Evolutionary conservation across 371 early-diverging fungal genomes (phyloP).

Genomic region (Rhizopus arrhizus): DNA sequence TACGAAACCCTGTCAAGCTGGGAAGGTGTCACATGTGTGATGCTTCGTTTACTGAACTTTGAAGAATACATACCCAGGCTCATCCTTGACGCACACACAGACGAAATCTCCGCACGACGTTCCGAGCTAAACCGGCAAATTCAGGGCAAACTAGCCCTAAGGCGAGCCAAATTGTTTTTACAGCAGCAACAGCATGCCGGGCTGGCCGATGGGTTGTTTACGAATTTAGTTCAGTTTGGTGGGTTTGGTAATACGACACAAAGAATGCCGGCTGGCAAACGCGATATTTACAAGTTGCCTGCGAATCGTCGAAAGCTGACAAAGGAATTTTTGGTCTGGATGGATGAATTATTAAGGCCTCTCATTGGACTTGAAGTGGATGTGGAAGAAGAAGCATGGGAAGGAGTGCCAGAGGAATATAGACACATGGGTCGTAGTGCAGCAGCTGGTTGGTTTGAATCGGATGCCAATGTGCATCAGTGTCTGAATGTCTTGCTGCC

Average conservation of each 20-base stretch:
- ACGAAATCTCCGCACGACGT: constrained; percentile 22
- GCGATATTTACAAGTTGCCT: constrained; percentile 34
- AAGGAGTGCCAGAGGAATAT: constrained; percentile 28
- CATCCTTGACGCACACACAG: constrained; percentile 40
- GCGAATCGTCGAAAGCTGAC: constrained; percentile 44
- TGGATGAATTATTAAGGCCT: constrained; percentile 47
- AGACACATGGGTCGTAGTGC: not conserved
- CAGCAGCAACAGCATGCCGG: constrained; percentile 27
- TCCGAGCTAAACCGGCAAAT: constrained; percentile 31
- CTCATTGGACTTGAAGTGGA: constrained; percentile 41
- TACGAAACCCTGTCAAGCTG: constrained; percentile 40
- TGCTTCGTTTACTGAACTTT: constrained; percentile 40
- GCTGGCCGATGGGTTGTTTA: constrained; percentile 32
- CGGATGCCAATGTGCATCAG: constrained; percentile 41
- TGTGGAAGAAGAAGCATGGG: constrained; percentile 14
- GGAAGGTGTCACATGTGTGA: constrained; percentile 37
- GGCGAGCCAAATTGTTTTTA: constrained; percentile 33
- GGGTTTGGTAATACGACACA: constrained; percentile 23
- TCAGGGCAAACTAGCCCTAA: constrained; percentile 30
- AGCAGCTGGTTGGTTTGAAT: constrained; percentile 47
- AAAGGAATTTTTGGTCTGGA: constrained; percentile 43
- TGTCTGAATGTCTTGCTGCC: constrained; percentile 42
- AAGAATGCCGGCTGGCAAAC: constrained; percentile 11
- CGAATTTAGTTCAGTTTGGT: constrained; percentile 26
- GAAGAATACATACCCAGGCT: constrained; percentile 43